A percentile compares a stretch with the other conserved stretches of the same genome.
Evolutionary conservation across 331 rosid species (phyloP).

Genomic region (Spiraea crenata): DNA sequence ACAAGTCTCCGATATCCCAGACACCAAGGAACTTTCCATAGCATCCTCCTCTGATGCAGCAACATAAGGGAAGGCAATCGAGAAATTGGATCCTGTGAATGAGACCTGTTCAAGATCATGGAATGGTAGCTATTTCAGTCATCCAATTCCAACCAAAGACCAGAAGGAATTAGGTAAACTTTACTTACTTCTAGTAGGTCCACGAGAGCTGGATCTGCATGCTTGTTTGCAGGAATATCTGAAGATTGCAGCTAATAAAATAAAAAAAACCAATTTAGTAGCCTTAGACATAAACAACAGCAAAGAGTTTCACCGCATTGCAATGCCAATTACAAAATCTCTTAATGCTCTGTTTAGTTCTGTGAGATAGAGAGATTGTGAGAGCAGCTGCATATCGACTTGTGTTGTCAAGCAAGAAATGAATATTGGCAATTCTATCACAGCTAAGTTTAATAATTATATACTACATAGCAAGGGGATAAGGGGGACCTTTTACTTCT

Average conservation of each 20-base stretch:
- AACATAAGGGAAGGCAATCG: conserved; percentile 93
- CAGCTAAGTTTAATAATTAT: too few relatives aligned
- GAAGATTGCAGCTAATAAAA: conserved; percentile 67
- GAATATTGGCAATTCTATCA: too few relatives aligned
- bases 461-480: too few relatives aligned
- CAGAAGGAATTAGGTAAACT: conserved; percentile 12
- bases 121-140: conserved; percentile 22
- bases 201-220: conserved; percentile 56
- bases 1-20: conserved; percentile 72
- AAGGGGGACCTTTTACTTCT: too few relatives aligned
- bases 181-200: conserved; percentile 72
- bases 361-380: neutral
- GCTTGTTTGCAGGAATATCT: conserved; percentile 53
- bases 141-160: conserved; percentile 3
- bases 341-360: neutral
- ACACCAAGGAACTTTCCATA: conserved; percentile 59
- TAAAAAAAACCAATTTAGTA: conserved; percentile 22
- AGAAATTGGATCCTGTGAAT: conserved; percentile 69
- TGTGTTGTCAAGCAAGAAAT: too few relatives aligned
- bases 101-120: conserved; percentile 51
- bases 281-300: neutral
- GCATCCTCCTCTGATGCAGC: conserved; percentile 63
- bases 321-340: conserved; percentile 13
- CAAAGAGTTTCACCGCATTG: neutral
- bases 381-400: too few relatives aligned